Percentiles rank a stretch among this genome's conserved stretches.
Evolutionary conservation across 306 rosid species (phyloP).

Genomic region (Rubus idaeus): DNA sequence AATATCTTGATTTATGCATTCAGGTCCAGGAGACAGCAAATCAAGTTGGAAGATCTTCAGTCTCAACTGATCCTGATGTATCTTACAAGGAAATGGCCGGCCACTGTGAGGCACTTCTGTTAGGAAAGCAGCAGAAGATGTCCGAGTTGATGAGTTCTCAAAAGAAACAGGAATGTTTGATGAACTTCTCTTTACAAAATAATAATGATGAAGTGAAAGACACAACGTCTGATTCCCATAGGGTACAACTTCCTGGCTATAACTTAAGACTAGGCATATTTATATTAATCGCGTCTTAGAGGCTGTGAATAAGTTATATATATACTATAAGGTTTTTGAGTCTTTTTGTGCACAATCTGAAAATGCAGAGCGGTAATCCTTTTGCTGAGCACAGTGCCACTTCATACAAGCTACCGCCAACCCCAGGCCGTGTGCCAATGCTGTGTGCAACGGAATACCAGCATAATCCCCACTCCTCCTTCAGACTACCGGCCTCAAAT

Average conservation of each 20-base stretch:
- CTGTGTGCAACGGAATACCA: constrained; percentile 50
- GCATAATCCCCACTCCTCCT: constrained; percentile 39
- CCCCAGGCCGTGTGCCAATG: constrained; percentile 26
- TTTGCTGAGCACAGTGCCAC: constrained; percentile 32
- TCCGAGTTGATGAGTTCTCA: constrained; percentile 60
- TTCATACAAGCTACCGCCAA: constrained; percentile 27
- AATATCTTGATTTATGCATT: constrained; percentile 14
- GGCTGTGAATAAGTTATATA: background rate
- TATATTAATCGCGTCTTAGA: background rate
- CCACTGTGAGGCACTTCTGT: constrained; percentile 72
- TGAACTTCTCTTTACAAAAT: constrained; percentile 29
- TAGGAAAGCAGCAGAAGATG: constrained; percentile 76
- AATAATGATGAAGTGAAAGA: constrained; percentile 38
- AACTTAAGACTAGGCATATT: constrained; percentile 17
- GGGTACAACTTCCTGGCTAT: constrained; percentile 48
- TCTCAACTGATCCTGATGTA: constrained; percentile 45
- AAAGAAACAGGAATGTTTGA: constrained; percentile 41
- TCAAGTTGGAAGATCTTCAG: constrained; percentile 61
- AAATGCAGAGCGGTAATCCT: constrained; percentile 51
- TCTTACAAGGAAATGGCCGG: constrained; percentile 79
- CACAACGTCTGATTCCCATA: constrained; percentile 21
- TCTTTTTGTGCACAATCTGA: constrained; percentile 25
- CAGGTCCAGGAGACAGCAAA: constrained; percentile 74
- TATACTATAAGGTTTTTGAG: background rate
- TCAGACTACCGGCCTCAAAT: constrained; percentile 79